phyloP scores from a whole-genome alignment of 2,329 filamentous ascomycete genomes.

The Penicillium thymicola region DNA sequence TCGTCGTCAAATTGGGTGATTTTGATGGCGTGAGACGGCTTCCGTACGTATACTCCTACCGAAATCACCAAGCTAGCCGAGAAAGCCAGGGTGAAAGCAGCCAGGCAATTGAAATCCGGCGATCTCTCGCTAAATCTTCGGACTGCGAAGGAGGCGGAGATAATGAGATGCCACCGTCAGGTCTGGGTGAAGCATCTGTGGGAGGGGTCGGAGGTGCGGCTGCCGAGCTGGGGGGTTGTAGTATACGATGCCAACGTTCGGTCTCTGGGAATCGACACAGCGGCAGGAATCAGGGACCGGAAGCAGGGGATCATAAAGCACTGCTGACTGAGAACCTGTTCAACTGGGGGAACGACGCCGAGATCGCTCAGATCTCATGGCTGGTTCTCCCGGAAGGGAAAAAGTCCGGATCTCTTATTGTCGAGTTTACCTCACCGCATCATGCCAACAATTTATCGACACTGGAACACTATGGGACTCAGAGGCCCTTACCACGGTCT shows the following conservation, averaged over 20 bases:
- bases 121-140: neutral
- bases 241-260: neutral
- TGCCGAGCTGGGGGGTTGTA: neutral
- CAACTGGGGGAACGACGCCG: fast-evolving
- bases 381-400: neutral
- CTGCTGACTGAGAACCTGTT: neutral
- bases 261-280: neutral
- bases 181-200: neutral
- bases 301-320: neutral
- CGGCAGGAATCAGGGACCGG: neutral
- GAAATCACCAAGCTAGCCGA: neutral
- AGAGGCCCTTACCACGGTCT: neutral
- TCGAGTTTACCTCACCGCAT: neutral
- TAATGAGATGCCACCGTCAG: neutral
- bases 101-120: neutral
- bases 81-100: neutral
- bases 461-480: neutral
- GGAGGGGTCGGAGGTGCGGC: neutral
- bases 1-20: neutral
- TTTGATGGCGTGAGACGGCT: neutral
- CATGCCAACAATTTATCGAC: neutral
- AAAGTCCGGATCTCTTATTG: neutral
- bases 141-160: neutral
- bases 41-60: neutral
- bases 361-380: neutral